Conservation (phyloP, 441 rosid genomes). For the Croton laevigatus region DNA sequence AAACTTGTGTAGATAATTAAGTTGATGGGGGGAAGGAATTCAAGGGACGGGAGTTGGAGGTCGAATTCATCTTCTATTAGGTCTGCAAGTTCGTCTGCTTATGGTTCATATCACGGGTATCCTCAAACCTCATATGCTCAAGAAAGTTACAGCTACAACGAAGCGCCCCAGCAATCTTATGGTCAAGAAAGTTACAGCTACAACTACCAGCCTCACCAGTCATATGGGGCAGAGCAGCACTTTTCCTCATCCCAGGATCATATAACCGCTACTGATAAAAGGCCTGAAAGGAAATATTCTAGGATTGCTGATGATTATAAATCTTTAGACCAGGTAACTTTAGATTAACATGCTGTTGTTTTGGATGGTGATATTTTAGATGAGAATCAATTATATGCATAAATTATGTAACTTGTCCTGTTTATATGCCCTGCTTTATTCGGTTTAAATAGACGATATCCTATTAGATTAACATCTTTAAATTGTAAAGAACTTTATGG, state of each 20-base stretch:
- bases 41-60: constrained; percentile 52
- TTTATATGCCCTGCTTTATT: background rate
- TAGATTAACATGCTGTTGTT: constrained; percentile 4
- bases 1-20: constrained; percentile 20
- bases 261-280: constrained; percentile 30
- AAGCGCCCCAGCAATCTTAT: constrained; percentile 37
- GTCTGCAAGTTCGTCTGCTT: constrained; percentile 45
- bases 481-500: background rate
- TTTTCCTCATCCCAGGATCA: constrained; percentile 32
- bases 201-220: constrained; percentile 37
- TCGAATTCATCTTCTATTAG: constrained; percentile 35
- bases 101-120: constrained; percentile 45
- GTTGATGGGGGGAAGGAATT: constrained; percentile 71
- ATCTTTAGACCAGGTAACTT: constrained; percentile 77
- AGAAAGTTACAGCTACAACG: constrained; percentile 40
- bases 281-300: constrained; percentile 71
- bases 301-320: constrained; percentile 77
- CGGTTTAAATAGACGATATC: background rate
- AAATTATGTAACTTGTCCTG: background rate
- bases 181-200: constrained; percentile 45
- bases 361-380: background rate
- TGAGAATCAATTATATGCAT: background rate
- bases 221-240: constrained; percentile 32
- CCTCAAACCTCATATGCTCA: constrained; percentile 41
- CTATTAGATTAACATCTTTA: background rate